Evolutionary conservation across 306 rosid species (phyloP).

Genomic region (Fagus sylvatica): DNA sequence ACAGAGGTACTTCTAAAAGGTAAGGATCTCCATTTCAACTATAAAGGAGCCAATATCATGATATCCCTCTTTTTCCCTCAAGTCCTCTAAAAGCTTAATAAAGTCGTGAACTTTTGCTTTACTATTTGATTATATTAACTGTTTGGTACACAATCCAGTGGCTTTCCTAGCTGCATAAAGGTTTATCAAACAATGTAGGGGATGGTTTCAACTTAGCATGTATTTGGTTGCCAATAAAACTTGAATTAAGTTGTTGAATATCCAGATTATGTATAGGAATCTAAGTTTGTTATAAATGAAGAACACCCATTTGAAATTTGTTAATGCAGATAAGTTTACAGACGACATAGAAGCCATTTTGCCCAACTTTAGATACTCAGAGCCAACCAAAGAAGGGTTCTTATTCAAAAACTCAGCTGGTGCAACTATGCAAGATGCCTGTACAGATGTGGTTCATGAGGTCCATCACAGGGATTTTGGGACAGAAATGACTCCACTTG

Average conservation of each 20-base stretch:
- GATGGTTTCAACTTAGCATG: conserved; percentile 6
- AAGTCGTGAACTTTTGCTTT: conserved; percentile 18
- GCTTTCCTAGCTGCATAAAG: background rate
- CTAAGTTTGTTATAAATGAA: conserved; percentile 5
- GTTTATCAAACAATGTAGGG: background rate
- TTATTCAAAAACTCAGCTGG: conserved; percentile 57
- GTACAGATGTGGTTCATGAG: conserved; percentile 51
- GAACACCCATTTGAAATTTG: conserved; percentile 21
- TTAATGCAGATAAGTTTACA: conserved; percentile 80
- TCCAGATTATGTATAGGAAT: background rate
- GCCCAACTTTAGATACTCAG: conserved; percentile 56
- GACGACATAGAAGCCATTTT: conserved; percentile 56
- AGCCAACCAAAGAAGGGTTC: conserved; percentile 69
- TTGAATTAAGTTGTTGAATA: conserved; percentile 2
- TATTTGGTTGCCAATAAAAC: background rate
- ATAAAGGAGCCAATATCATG: conserved; percentile 25
- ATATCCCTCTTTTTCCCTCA: conserved; percentile 23
- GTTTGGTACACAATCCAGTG: background rate
- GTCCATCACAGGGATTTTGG: conserved; percentile 77
- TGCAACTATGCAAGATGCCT: conserved; percentile 53
- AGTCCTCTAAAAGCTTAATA: background rate
- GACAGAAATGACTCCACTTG: conserved; percentile 96
- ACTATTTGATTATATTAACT: conserved; percentile 9
- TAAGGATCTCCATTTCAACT: conserved; percentile 38
- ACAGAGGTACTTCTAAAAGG: conserved; percentile 81